Evolutionary conservation across 2,329 filamentous ascomycete species (phyloP).

Genomic region (Neonectria faginata): DNA sequence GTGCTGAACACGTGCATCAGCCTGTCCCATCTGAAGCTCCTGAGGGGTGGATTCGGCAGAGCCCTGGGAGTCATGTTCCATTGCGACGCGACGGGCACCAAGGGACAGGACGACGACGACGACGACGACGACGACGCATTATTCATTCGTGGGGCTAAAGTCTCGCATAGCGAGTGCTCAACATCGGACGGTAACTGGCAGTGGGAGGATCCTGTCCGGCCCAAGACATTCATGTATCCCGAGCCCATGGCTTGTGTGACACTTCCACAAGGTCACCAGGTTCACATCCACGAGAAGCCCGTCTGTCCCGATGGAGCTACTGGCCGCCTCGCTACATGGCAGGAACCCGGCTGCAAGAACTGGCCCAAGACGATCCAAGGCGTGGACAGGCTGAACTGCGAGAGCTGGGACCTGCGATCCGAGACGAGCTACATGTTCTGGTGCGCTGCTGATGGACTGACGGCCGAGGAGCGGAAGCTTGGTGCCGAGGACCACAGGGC

Average conservation of each 20-base stretch:
- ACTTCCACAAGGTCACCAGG: neutral
- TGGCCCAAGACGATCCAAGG: constrained; percentile 14
- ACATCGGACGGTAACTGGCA: constrained; percentile 4
- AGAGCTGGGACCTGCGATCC: neutral
- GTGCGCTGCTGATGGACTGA: constrained; percentile 4
- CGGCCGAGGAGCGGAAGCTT: neutral
- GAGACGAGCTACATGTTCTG: constrained; percentile 20
- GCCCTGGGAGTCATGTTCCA: constrained; percentile 14
- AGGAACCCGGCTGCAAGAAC: neutral
- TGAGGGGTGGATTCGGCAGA: neutral
- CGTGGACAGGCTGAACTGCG: constrained; percentile 15
- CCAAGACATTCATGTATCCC: constrained; percentile 15
- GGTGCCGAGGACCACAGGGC: neutral
- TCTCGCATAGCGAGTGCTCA: constrained; percentile 16
- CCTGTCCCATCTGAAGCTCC: neutral
- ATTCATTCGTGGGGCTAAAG: no score
- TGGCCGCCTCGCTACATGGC: constrained; percentile 3
- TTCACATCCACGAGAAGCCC: constrained; percentile 7
- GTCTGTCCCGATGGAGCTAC: constrained; percentile 1
- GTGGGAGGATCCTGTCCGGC: constrained; percentile 12
- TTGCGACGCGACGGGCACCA: constrained; percentile 1
- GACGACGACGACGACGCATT: no score
- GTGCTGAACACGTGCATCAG: constrained; percentile 22
- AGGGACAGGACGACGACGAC: neutral
- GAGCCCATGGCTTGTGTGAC: constrained; percentile 11